Evolutionary conservation across 768 basidiomycete genomes (phyloP), one percentile per base, ranked within the genome.

Genomic region (Lactifluus hygrophoroides): DNA sequence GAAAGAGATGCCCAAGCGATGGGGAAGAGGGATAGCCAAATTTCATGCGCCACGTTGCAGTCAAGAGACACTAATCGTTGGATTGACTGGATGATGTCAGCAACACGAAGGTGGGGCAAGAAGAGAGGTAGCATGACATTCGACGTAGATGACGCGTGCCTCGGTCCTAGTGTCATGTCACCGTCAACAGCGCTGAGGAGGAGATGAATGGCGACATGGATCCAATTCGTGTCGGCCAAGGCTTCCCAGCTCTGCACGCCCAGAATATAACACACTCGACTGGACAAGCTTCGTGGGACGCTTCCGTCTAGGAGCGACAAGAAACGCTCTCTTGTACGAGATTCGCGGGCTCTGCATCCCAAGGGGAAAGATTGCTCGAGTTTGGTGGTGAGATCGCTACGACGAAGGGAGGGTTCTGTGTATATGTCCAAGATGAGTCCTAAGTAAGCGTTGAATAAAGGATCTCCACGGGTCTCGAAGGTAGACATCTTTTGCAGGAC

Each of bases 161-260:
- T 73, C 14, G 72, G 66, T 55, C 70, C 79, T 70, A 71, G 74
- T 56, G 67, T 65, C 30, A 66, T 53, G 40, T 80, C 80, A 5
- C 66, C 67, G 51, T 82, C 80, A 16, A 81, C 74, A n/a, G 80
- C 75, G n/a, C 91, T 90, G 17, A 98, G 80, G 9, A 98, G 74
- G 34, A 97, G 83, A 66, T 95, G 88, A 27, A 97, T 75, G 16
- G 94, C 92, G 19, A 98, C 79, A 64, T 89, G 86, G 34, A 94
- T 86, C 96, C 96, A 99, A 66, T 96, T 92, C 54, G 89, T 83
- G 60, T 95, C 93, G 2, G 90, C 83, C 19, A 99, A 72, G 2
- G 86, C 82, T 56, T 98, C 96, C 96, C 96, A 99, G 65, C 79
- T 92, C 71, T 98, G 95, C 16, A 94, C 87, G 25, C 89, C 93